Base-by-base conservation (phyloP, 805 yeast species). In the Monosporozyma yasuniensis region DNA sequence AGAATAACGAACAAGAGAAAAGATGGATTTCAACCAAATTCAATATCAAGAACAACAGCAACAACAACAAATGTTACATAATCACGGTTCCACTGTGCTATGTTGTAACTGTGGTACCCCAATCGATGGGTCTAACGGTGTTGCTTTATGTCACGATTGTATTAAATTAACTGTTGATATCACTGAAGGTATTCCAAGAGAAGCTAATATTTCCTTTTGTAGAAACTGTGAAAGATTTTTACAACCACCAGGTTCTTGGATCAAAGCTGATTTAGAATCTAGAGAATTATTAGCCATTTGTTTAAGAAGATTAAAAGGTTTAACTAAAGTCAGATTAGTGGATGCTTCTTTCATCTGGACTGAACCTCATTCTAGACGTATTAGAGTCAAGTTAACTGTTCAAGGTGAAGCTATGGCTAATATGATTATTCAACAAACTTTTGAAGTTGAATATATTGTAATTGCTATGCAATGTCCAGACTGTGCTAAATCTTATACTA, bases 71-170 rank as follows among this genome's bases (percentile, higher is more conserved):
- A 28, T 30, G 37, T 53, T 60, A 19, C 60, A 60, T 27, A 67
- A 65, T 21, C 57, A 56, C 14, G 77, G 74, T 18, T 95, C 97
- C 32, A 93, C 98, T 1, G 93, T 93, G 53, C 79, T 93, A 51
- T 93, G 99, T 75, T 89, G 96, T 71, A 88, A 87, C 83, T 93
- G 99, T 83, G 98, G 98, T 71, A 87, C 85, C 50, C 97, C 98
- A 42, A 87, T 93, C 79, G 98, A 93, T 65, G 98, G 98, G 42
- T 87, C 97, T 22, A 72, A 80, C 23, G 96, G 96, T 12, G 72
- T 90, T 50, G 95, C 89, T 25, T 88, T 91, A 95, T 93, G 99
- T 73, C 83, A 87, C 74, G 98, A 93, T 70, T 93, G 99, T 80
- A 87, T 93, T 65, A 87, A 88, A 68, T 73, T 91, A 63, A 88